Evolutionary conservation across 2,329 filamentous ascomycete genomes (phyloP), one percentile per base, ranked within the genome.

Genomic region (Verticillium tricorpus): DNA sequence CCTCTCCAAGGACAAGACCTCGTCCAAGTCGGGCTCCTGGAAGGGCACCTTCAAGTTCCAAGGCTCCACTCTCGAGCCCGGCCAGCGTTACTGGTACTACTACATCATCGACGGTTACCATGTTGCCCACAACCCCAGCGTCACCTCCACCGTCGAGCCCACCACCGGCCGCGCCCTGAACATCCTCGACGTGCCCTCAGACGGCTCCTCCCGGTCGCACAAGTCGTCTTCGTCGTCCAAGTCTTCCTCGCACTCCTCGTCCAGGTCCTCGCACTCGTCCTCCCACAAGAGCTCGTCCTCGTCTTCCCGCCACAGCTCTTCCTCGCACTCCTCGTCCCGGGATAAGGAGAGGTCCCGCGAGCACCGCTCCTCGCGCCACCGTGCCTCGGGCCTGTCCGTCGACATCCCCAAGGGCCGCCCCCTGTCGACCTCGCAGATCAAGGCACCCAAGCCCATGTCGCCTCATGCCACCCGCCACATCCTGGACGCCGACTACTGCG

Each of bases 91-190:
- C 88, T 99, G 95, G 95, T 99, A 98, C 89, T 99, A 99, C 88
- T 99, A 97, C 85, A 97, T 98, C 88, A 95, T 98, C 78, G 95
- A 99, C 77, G 95, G 95, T 70, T 97, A 97, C 87, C 93, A 97
- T 78, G 90, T 96, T 76, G 93, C 93, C 65, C 94, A 98, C 85
- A 95, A 98, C 81, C 93, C 94, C 69, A 91, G 91, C 76, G 89
- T 93, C 76, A 83, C 90, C 72, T 94, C 90, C 74, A 96, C 91
- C 74, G 89, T 91, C 69, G 95, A 99, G 84, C 93, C 94, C 75
- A 98, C 93, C 77, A 98, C 95, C 62, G 92, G 93, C 80, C 94
- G 95, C 77, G 92, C 93, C 79, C 86, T 99, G 71, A 99, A 99
- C 86, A 92, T 97, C 79, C 92, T 99, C 77, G 93, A 98, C 77